Conservation (phyloP, 1,139 yeast genomes). For the Scheffersomyces segobiensis region DNA sequence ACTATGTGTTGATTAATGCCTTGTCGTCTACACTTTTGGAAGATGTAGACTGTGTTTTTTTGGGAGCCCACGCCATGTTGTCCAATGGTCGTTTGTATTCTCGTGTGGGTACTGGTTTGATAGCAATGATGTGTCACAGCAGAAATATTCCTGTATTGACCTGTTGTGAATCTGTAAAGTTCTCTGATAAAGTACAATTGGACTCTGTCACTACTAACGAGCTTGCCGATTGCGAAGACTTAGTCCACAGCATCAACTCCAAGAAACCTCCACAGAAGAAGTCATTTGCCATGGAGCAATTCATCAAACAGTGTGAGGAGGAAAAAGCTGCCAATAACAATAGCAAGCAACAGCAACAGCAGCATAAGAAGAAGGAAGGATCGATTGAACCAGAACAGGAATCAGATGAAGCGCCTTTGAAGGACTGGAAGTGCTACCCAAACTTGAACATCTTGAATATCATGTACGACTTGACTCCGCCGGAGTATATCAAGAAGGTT, state of each 20-base stretch:
- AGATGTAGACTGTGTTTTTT: slow-evolving; percentile 80
- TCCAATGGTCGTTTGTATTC: slow-evolving; percentile 93
- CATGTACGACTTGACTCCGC: slow-evolving; percentile 93
- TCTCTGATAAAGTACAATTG: slow-evolving; percentile 91
- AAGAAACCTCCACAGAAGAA: slow-evolving; percentile 60
- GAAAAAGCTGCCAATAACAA: slow-evolving; percentile 19
- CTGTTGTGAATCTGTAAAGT: slow-evolving; percentile 93
- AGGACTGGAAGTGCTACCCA: slow-evolving; percentile 64
- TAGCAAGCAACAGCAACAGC: slow-evolving; percentile 19
- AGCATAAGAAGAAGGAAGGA: slow-evolving; percentile 22
- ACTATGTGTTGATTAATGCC: slow-evolving; percentile 76
- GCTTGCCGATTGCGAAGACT: slow-evolving; percentile 80
- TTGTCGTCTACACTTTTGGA: slow-evolving; percentile 77
- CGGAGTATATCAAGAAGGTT: slow-evolving; percentile 88
- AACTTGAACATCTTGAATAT: slow-evolving; percentile 77
- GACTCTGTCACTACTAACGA: slow-evolving; percentile 95
- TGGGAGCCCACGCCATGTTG: slow-evolving; percentile 97
- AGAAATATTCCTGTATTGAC: slow-evolving; percentile 92
- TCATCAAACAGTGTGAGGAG: slow-evolving; percentile 46
- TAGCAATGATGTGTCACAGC: slow-evolving; percentile 88
- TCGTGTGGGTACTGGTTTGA: slow-evolving; percentile 91
- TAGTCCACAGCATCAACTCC: slow-evolving; percentile 48
- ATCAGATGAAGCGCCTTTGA: slow-evolving; percentile 42
- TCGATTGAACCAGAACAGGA: slow-evolving; percentile 10
- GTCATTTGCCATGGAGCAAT: slow-evolving; percentile 68